Base-by-base conservation (phyloP, 2,329 filamentous ascomycete genomes). In the Zymoseptoria passerinii region DNA sequence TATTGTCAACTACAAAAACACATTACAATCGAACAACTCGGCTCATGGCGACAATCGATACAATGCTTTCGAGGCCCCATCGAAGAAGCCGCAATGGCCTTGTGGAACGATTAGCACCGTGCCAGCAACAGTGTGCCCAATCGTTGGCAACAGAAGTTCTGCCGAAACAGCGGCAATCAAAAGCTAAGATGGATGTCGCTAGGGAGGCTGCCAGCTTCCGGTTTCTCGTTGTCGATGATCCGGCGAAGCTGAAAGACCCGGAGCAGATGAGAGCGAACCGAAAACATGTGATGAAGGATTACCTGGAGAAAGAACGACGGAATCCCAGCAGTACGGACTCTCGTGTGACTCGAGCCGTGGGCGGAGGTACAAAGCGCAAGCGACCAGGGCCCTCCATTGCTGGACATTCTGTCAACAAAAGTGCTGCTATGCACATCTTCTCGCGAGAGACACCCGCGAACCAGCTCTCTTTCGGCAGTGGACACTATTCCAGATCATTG, bases 211-310 rank as follows among this genome's bases (percentile, higher is more conserved):
- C 35, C 35, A 44, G n/a, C 35, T 61, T 66, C 13, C 62, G 59
- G 48, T 70, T 66, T 62, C 65, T 70, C 52, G 64, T 66, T 20
- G 63, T 68, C 20, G 64, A 64, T 27, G 59, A 69, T 48, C 68
- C 67, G 4, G 61, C 56, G 13, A 58, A 71, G 54, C 63, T 68
- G 48, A 68, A 63, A 52, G 64, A 72, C 52, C 66, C 62, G 44
- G 60, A 57, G 3, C 64, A 66, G 13, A 66, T 71, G 65, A 63
- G 64, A 20, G 63, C 67, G 52, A 67, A 68, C 48, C 68, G 70
- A 2, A 60, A 65, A 49, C 65, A 68, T 58, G 70, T 72, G 19
- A 72, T 71, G 69, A 59, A 68, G 29, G 62, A 69, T 53, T 71
- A 69, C 52, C 62, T 72, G 6, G 61, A 62, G 35, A 70, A 71